Base-by-base conservation (phyloP, 1,139 yeast genomes). In the Pichia sp. region DNA sequence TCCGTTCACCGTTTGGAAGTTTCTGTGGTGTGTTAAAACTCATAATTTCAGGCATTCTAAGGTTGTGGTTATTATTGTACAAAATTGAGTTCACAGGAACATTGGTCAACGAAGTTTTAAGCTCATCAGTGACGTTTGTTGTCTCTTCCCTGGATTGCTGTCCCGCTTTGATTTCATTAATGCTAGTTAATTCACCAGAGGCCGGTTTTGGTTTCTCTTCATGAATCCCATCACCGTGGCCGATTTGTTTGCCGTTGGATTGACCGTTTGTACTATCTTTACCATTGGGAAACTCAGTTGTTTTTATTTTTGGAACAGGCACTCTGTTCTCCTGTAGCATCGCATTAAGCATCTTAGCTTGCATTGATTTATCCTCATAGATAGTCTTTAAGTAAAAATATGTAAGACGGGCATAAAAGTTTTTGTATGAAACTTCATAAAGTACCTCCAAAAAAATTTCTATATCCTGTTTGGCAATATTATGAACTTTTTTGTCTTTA, bases 401-500 rank as follows among this genome's bases (percentile, higher is more conserved):
- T 11, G 60, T 59, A 11, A 64, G 50, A 16, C 60, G 50, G 6
- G 65, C 63, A 43, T 58, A 54, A 1, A 67, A 64, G 61, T 62
- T 60, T 32, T 59, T 61, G 19, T 52, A 47, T 3, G 63, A 48
- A 10, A 62, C 49, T 45, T 55, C 57, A 4, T 55, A 31, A 11
- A 64, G 52, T 3, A 64, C 57, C 6, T 55, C 51, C 23, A 64
- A 45, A 47, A 64, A 62, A 3, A 57, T 56, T 36, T 54, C 41
- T 26, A 65, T 58, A 42, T 64, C 64, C n/a, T 54, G 50, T 34
- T 60, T 49, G 5, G 67, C 67, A 29, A 63, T 54, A 15, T 44
- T 51, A 10, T 63, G 59, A 19, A 66, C 59, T 3, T 51, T 56
- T 50, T 54, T 52, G 50, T 66, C 66, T 49, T 61, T 61, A 47